These are phyloP conservation scores for Rheum nobile DNA, from an alignment of 148 eudicot genomes.

Conservation along the genomic window DNA sequence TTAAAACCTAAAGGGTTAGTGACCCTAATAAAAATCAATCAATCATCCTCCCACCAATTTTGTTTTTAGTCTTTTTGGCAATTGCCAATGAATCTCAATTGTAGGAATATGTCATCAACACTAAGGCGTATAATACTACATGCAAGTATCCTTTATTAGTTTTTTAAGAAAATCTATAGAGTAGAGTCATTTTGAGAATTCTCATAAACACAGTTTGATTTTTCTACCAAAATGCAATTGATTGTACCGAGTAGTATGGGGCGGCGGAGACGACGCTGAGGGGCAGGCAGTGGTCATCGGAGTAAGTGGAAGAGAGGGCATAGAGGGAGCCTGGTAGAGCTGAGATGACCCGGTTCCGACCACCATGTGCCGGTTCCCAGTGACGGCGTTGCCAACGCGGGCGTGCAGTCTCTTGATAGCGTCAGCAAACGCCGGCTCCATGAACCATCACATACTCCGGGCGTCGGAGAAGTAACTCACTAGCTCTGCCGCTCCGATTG, in stretches of 20 bases:
- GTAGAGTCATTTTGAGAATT: no score
- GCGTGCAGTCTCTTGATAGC: conserved; percentile 36
- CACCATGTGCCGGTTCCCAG: conserved; percentile 33
- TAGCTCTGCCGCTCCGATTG: conserved; percentile 29
- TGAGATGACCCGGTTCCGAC: conserved; percentile 66
- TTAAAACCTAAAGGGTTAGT: no score
- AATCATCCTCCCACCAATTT: no score
- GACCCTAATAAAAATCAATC: no score
- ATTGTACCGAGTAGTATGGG: conserved; percentile 42
- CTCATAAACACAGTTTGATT: background rate
- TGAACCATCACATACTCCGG: conserved; percentile 32
- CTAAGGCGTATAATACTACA: no score
- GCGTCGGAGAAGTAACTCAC: conserved; percentile 46
- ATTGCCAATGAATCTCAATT: no score
- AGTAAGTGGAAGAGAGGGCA: conserved; percentile 32
- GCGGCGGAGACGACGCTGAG: conserved; percentile 29
- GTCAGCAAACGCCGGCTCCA: conserved; percentile 42
- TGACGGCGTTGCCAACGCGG: conserved; percentile 42
- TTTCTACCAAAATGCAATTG: background rate
- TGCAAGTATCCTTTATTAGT: no score
- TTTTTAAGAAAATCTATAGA: no score
- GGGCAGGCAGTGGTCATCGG: background rate
- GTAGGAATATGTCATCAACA: no score
- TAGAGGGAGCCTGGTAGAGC: conserved; percentile 50
- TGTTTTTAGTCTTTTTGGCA: no score